Base-by-base conservation (phyloP, 768 basidiomycete genomes). In the Gyrodon lividus region DNA sequence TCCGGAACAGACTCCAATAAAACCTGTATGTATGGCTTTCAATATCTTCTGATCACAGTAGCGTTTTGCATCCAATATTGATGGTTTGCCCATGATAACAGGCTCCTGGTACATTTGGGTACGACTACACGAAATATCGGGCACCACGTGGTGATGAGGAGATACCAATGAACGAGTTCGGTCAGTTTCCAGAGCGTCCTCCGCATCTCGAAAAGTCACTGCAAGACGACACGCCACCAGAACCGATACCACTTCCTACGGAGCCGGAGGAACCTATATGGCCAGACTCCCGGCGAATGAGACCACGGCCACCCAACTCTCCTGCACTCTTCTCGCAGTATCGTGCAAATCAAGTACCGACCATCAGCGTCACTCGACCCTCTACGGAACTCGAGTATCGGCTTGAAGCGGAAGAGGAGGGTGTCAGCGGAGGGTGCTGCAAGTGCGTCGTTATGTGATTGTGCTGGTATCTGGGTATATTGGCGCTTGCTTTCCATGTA, bases 71-170 rank as follows among this genome's bases (percentile, higher is more conserved):
- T 30, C 17, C 23, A 28, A 33, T 39, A 47, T 50, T 59, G 48
- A 50, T 44, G 34, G 13, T 14, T 19, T 48, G 17, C 51, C 52
- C 42, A 6, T 41, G 26, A 28, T 42, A 46, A 23, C 39, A 23
- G 89, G 87, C 88, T 16, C 87, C 90, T 8, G 89, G 89, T 17
- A 91, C 88, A 39, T 92, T 92, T 66, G 89, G 84, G 4, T 92
- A 76, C 64, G 85, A 91, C 60, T 77, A 80, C 48, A 73, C 83
- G 6, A 92, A 91, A 68, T 83, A 85, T 59, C 81, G 83, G 7
- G 74, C 76, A 9, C 72, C 74, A 54, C 76, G 71, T 42, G 61
- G 51, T 19, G 71, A 70, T 26, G 69, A 69, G 46, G 75, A 77
- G 61, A 83, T 86, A 43, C 76, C 75, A 17, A 80, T 87, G 83